phyloP scores from a whole-genome alignment of 352 stramenopile genomes.

The Globisporangium polare region DNA sequence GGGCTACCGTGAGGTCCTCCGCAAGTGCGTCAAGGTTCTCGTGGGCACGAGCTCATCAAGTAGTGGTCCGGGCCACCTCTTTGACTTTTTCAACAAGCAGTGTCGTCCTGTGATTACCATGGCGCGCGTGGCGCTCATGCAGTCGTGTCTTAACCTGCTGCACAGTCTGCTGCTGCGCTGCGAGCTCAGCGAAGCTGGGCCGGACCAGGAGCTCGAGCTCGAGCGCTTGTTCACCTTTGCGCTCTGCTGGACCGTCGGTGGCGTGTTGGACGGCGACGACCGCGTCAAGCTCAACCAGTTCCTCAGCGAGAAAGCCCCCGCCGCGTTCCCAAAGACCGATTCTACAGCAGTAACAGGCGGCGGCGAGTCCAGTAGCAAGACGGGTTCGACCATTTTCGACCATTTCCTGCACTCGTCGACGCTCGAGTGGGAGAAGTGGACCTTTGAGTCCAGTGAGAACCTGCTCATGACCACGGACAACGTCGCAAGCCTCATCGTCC shows the following conservation, averaged over 20 bases:
- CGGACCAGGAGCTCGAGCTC: conserved; percentile 63
- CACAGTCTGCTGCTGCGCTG: conserved; percentile 49
- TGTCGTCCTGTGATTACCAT: conserved; percentile 68
- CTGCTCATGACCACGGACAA: conserved; percentile 37
- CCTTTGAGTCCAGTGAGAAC: conserved; percentile 31
- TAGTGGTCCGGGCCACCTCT: conserved; percentile 6
- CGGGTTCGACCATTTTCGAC: conserved; percentile 85
- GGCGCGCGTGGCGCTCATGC: conserved; percentile 74
- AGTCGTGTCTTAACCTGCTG: conserved; percentile 64
- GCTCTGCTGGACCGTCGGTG: conserved; percentile 80
- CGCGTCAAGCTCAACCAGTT: conserved; percentile 69
- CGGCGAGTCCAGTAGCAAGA: not conserved
- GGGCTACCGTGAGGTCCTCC: conserved; percentile 40
- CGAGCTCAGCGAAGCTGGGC: conserved; percentile 50
- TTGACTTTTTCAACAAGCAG: conserved; percentile 17
- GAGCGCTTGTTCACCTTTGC: conserved; percentile 85
- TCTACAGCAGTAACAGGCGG: no score
- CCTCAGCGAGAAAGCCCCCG: conserved; percentile 34
- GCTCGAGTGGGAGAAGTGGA: conserved; percentile 89
- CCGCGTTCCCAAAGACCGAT: conserved; percentile 22
- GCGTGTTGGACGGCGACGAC: conserved; percentile 82
- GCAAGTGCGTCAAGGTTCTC: conserved; percentile 40
- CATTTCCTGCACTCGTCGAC: conserved; percentile 87
- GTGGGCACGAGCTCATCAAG: conserved; percentile 29
- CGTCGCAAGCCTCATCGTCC: conserved; percentile 81